Base-by-base conservation (phyloP, 164 flowering plant species). In the Platanus orientalis region DNA sequence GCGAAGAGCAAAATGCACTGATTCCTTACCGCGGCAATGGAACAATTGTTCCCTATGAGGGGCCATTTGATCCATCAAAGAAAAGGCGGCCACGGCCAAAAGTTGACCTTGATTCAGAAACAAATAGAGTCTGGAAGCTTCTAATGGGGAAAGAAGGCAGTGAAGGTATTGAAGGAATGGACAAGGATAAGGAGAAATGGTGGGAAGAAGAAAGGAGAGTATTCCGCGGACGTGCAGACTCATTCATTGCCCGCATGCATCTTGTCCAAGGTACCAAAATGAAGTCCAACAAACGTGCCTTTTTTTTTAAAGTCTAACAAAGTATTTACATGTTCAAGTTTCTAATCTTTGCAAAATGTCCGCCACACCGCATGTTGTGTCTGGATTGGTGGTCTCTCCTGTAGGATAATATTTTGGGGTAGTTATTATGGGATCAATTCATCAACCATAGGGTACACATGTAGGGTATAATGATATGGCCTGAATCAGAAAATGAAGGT, bases 101-200 rank as follows among this genome's bases (percentile, higher is more conserved):
- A 69, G 93, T 85, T 44, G 85, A 80, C 67, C 83, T 87, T 65
- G 93, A 85, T 67, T 67, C 73, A 48, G 93, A 87, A 66, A 76
- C 93, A 51, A 70, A 73, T 17, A 81, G 88, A 62, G 60, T 82
- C 25, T 87, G 93, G 93, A 85, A 83, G 42, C 73, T 80, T 45
- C 69, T 87, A 64, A 87, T 85, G 93, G 82, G 81, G 39, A 80
- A 73, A 32, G 87, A 76, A 68, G 72, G 60, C 40, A 67, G 67
- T n/a, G 78, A 76, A 42, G 71, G 56, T 51, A 13, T 58, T 29
- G 81, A 81, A 63, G 78, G 39, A 58, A 72, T 69, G 12, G 74
- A 79, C 17, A 63, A 69, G 59, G 79, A 76, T 25, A 83, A 80
- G 49, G 85, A 71, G 42, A 75, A 81, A 70, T 63, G 72, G 71